Conservation (phyloP, 495 filamentous ascomycete species). For the Clavariopsis aquatica region DNA sequence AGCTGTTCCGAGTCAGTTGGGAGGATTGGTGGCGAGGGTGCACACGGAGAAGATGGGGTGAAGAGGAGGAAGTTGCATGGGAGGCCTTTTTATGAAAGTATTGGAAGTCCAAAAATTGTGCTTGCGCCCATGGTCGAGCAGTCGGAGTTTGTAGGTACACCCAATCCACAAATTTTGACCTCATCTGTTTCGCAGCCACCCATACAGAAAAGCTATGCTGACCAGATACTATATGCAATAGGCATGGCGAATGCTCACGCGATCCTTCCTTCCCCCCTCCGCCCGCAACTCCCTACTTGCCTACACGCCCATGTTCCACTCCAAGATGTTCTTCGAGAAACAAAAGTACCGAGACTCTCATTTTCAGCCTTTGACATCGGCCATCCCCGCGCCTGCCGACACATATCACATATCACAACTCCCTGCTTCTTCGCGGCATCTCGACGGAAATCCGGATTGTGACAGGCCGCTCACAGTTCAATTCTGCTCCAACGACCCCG, state of each 20-base stretch:
- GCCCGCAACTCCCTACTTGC: conserved; percentile 47
- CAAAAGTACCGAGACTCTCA: conserved; percentile 70
- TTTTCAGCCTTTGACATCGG: conserved; percentile 68
- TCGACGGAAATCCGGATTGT: conserved; percentile 80
- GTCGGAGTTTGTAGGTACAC: conserved; percentile 81
- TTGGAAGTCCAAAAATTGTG: conserved; percentile 86
- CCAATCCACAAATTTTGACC: conserved; percentile 24
- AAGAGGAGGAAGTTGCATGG: conserved; percentile 66
- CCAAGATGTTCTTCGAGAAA: conserved; percentile 76
- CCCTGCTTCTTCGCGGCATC: conserved; percentile 41
- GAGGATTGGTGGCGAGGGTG: not conserved
- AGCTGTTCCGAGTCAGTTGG: conserved; percentile 15
- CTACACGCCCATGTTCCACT: conserved; percentile 74
- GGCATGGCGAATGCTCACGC: conserved; percentile 94
- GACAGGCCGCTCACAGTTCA: conserved; percentile 94
- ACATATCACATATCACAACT: conserved; percentile 18
- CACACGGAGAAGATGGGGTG: not conserved
- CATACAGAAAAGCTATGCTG: not conserved
- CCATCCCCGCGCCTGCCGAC: conserved; percentile 41
- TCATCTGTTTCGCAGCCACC: not conserved
- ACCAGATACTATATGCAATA: conserved; percentile 40
- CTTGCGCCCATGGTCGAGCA: conserved; percentile 98
- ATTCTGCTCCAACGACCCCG: conserved; percentile 90
- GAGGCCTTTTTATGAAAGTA: conserved; percentile 86
- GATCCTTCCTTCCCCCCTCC: conserved; percentile 76